Evolutionary conservation across 495 filamentous ascomycete species (phyloP), one percentile per base, ranked within the genome.

Genomic region (Penicillium verhagenii): DNA sequence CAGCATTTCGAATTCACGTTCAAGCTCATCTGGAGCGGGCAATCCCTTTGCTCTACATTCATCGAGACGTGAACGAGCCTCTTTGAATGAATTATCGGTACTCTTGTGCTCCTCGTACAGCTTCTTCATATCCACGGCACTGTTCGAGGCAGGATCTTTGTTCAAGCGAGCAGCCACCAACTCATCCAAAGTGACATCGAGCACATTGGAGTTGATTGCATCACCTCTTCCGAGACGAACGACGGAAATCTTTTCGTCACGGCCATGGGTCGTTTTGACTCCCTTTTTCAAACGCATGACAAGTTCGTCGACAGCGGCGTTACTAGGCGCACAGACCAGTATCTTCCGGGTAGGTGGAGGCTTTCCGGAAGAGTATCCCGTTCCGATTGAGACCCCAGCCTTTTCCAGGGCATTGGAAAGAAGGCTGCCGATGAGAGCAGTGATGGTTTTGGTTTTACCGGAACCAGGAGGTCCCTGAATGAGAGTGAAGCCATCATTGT

Each of bases 401-500:
- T 79, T 62, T 55, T 59, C 65, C 67, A 91, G 74, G n/a, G 61
- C 73, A 40, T 79, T 78, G 4, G 83, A 90, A 11, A 98, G 63
- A 7, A 97, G 77, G 55, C 91, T 89, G 39, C 94, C 94, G 13
- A 96, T 91, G 74, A 97, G 96, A 43, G 93, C 94, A 54, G 96
- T 83, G 50, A 98, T 97, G 0, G 94, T 98, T 68, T 97, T 98
- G 0, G 94, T 98, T 72, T 98, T 98, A 63, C 94, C 94, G 4
- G 93, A 94, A 64, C 94, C 94, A 1, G 94, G 94, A 46, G 94
- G 95, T 37, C 94, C 94, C 71, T 98, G 94, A 52, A 98, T 89
- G 46, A 98, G 78, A 7, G 92, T 96, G 66, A 98, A 98, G 0
- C 88, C 94, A 71, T 96, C 92, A 59, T 96, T 97, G 59, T 93